phyloP scores from a whole-genome alignment of 176 grass and related monocot species.

The Lolium multiflorum region DNA sequence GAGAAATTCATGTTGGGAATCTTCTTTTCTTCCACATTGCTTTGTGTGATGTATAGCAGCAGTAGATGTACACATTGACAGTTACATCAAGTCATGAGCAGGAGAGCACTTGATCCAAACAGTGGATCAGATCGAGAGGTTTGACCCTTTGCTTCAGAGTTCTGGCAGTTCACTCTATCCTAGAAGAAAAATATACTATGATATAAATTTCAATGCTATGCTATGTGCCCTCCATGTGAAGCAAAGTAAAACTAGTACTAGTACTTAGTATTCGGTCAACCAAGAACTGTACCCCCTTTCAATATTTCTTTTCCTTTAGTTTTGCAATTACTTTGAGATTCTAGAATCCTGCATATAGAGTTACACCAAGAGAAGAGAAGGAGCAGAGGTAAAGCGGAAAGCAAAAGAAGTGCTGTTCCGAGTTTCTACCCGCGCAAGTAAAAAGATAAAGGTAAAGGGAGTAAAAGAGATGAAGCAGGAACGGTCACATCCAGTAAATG shows the following conservation, averaged over 20 bases:
- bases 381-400: constrained; percentile 33
- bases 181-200: neutral
- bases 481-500: constrained; percentile 22
- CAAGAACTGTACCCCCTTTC: neutral
- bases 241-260: neutral
- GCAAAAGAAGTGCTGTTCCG: constrained; percentile 38
- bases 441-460: constrained; percentile 38
- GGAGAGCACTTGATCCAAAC: neutral
- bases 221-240: neutral
- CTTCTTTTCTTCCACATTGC: neutral
- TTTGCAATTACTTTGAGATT: neutral
- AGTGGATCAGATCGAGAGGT: neutral
- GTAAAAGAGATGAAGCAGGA: constrained; percentile 20
- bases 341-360: constrained; percentile 21
- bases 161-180: neutral
- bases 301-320: neutral
- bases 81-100: constrained; percentile 4
- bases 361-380: neutral
- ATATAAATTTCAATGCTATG: neutral
- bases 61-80: neutral
- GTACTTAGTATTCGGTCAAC: constrained; percentile 11
- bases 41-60: neutral
- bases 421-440: neutral
- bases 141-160: constrained; percentile 4
- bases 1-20: neutral